Base-by-base conservation (phyloP, 1,284 basidiomycete genomes). In the Stereum hirsutum region DNA sequence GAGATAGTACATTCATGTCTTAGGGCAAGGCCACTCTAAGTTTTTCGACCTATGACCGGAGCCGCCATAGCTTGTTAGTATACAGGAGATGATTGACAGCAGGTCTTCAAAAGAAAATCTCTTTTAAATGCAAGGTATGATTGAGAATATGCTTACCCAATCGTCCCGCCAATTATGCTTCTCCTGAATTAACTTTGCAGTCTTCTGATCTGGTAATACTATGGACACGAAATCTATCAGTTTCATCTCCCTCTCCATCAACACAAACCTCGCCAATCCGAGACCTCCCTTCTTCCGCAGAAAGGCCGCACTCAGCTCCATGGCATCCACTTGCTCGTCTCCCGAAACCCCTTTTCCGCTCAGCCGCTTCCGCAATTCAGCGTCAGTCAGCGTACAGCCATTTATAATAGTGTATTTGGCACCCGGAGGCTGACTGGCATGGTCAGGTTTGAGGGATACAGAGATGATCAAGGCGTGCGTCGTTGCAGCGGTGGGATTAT, bases 281-380 rank as follows among this genome's bases (percentile, higher is more conserved):
- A 42, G 41, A 14, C n/a, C 20, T 10, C 41, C 41, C 32, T 42
- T 36, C 41, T 36, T 42, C 41, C 35, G 34, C 32, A 42, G 34
- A 17, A 35, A 42, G 17, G 34, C 41, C 24, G 34, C 32, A 17
- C 28, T 42, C 15, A n/a, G 15, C 24, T 34, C 35, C 23, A 24
- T 24, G 23, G 30, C 21, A 14, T 42, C 41, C 14, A 42, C 32
- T 33, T 34, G 14, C 32, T 42, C 14, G 10, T 34, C 20, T 8
- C 31, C 41, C 8, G 19, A 25, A 14, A 33, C 19, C 14, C 10
- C n/a, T 23, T 14, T 34, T 14, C 26, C 28, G n/a, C 17, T 7
- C 19, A 41, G 39, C 39, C 30, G 21, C 15, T 14, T 10, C 11
- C 27, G 28, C 6, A 33, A 31, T 20, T 42, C 41, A n/a, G 24